Base-by-base conservation (phyloP, 2,329 filamentous ascomycete species). In the Fusarium nygamai region DNA sequence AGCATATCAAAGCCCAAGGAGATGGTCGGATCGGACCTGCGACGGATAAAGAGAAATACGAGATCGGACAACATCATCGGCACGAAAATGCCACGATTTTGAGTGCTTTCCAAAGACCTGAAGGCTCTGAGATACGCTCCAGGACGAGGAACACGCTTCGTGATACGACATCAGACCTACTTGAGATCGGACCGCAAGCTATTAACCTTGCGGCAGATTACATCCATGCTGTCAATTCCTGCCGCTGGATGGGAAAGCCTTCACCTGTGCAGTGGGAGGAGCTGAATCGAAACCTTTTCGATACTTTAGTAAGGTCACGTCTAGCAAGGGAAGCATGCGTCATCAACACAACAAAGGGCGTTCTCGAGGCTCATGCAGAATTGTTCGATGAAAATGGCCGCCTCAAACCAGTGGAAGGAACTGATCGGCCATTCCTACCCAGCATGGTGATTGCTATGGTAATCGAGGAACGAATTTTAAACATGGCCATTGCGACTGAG, bases 381-480 rank as follows among this genome's bases (percentile, higher is more conserved):
- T 67, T 86, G 0, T 87, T 86, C 61, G 83, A 86, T 38, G 79
- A 82, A 5, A 68, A 81, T n/a, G 85, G 85, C 4, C 75, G 77
- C 8, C 65, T 86, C 2, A 83, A 81, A 24, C 27, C 76, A 3
- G 64, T 78, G 0, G 75, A 77, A 7, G 69, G 75, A 16, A 36
- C 61, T 5, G 74, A 78, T 1, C 73, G 79, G 9, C 78, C 79
- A 0, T 75, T 79, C 13, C 64, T 87, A 5, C 78, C 81, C 0
- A 85, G 83, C 1, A 80, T 88, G n/a, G 78, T 86, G 6, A 69
- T 86, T 8, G 82, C 82, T 20, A 86, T 88, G 84, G 84, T 87
- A 8, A 80, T 86, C 13, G 85, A 88, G 61, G 85, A 88, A 74
- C 81, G 84, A 20, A 79, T 87, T 11, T 69, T 75, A 22, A 78